Percentiles rank a stretch among this genome's conserved stretches.
Conservation (phyloP, 805 yeast species). For the Lachancea thermotolerans region DNA sequence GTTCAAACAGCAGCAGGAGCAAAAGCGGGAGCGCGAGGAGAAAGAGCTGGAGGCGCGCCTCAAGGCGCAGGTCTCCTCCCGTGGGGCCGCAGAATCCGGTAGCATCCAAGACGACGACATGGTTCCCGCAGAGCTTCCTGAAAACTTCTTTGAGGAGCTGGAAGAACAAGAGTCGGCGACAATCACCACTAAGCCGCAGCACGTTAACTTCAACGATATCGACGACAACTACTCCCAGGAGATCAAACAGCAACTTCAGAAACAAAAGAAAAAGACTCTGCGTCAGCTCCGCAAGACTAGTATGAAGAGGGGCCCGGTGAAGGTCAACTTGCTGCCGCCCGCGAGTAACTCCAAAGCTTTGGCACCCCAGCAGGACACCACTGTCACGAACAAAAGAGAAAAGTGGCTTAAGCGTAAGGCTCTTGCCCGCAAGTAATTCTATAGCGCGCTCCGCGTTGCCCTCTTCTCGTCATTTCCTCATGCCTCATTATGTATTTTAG, state of each 20-base stretch:
- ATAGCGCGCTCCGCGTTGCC: too few relatives aligned
- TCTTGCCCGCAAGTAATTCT: slow-evolving; percentile 21
- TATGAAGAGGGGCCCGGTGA: slow-evolving; percentile 37
- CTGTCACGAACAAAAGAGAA: slow-evolving; percentile 25
- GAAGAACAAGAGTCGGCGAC: slow-evolving; percentile 18
- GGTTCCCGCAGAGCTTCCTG: slow-evolving; percentile 36
- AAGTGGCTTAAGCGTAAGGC: slow-evolving; percentile 31
- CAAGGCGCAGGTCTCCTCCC: background rate
- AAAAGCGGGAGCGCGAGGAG: slow-evolving; percentile 19
- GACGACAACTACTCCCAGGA: slow-evolving; percentile 15
- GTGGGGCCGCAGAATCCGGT: slow-evolving; percentile 8
- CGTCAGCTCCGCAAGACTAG: slow-evolving; percentile 26
- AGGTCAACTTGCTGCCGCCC: slow-evolving; percentile 31
- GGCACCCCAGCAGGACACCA: slow-evolving; percentile 28
- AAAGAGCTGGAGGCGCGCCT: slow-evolving; percentile 5
- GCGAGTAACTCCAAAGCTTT: slow-evolving; percentile 11
- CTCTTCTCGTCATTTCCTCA: too few relatives aligned
- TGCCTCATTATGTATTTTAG: too few relatives aligned
- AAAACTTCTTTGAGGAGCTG: slow-evolving; percentile 33
- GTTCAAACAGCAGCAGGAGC: slow-evolving; percentile 31
- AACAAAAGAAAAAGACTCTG: slow-evolving; percentile 31
- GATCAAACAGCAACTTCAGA: slow-evolving; percentile 14
- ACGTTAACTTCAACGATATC: slow-evolving; percentile 32
- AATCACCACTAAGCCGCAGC: slow-evolving; percentile 22
- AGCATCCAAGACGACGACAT: slow-evolving; percentile 11